Conservation (phyloP, 2,329 filamentous ascomycete genomes). For the Sarocladium strictum region DNA sequence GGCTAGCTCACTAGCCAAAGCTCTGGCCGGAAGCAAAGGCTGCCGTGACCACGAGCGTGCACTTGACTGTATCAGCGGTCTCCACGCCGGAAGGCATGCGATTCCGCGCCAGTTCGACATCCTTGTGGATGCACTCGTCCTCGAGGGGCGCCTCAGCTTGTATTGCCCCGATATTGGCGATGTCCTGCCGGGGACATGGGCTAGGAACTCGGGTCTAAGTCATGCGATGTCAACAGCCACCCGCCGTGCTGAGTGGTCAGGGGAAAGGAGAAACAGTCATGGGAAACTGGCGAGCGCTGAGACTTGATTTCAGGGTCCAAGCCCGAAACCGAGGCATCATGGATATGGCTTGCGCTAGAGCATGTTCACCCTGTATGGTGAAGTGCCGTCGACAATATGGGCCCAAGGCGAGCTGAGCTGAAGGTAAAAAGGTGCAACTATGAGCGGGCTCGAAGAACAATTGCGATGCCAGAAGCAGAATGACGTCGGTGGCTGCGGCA, state of each 20-base stretch:
- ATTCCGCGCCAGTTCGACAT: neutral
- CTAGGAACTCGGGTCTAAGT: too few species aligned
- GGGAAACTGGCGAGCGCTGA: neutral
- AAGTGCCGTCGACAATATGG: neutral
- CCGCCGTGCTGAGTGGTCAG: too few species aligned
- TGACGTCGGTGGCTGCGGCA: slow-evolving; percentile 23
- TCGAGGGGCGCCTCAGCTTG: too few species aligned
- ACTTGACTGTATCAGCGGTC: neutral
- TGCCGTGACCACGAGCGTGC: neutral
- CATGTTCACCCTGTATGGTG: too few species aligned
- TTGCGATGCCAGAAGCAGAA: neutral
- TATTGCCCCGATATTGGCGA: too few species aligned
- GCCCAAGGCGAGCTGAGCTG: neutral
- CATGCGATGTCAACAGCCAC: too few species aligned
- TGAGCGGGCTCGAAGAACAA: neutral
- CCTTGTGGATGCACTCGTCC: neutral
- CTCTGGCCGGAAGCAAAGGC: neutral
- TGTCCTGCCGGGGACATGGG: neutral
- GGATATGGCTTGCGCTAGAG: neutral
- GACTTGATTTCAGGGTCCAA: slow-evolving; percentile 2
- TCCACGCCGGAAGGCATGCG: neutral
- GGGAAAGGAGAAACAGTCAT: too few species aligned
- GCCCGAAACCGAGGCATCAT: neutral
- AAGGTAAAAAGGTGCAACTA: too few species aligned
- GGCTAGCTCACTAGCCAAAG: neutral